phyloP scores from a whole-genome alignment of 768 basidiomycete species.

The Termitomyces sp. region DNA sequence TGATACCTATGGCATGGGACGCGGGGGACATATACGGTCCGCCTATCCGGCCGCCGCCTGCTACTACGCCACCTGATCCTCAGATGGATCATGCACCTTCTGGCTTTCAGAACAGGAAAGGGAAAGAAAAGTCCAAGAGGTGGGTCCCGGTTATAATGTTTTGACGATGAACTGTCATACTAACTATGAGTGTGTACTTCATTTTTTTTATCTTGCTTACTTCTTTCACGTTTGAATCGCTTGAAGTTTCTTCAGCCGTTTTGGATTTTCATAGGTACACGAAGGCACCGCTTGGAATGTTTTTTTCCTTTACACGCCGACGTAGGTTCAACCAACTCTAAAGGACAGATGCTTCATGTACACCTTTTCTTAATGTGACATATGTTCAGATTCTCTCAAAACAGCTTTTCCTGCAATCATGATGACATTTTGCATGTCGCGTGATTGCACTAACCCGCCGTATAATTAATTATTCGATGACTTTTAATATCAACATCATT shows the following conservation, averaged over 20 bases:
- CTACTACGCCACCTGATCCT: conserved; percentile 1
- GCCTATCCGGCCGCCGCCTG: conserved; percentile 1
- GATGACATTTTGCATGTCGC: background rate
- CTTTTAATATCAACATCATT: too few relatives aligned
- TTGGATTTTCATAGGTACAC: background rate
- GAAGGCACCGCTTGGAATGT: background rate
- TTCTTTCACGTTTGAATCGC: background rate
- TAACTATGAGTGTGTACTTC: background rate
- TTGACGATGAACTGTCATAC: background rate
- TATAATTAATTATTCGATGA: too few relatives aligned
- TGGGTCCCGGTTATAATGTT: background rate
- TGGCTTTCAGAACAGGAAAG: conserved; percentile 1
- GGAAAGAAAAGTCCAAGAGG: conserved; percentile 7
- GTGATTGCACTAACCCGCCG: too few relatives aligned
- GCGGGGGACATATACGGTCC: conserved; percentile 38
- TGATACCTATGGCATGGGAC: conserved; percentile 76
- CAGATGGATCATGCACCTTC: background rate
- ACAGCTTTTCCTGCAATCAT: background rate
- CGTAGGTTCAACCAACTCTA: background rate
- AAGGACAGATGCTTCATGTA: background rate
- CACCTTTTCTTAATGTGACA: background rate
- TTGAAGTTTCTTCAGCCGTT: conserved; percentile 1
- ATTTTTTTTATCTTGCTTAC: background rate
- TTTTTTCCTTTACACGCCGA: too few relatives aligned
- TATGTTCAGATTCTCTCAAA: background rate